Base-by-base conservation (phyloP, 768 basidiomycete genomes). In the Lentinula boryana region DNA sequence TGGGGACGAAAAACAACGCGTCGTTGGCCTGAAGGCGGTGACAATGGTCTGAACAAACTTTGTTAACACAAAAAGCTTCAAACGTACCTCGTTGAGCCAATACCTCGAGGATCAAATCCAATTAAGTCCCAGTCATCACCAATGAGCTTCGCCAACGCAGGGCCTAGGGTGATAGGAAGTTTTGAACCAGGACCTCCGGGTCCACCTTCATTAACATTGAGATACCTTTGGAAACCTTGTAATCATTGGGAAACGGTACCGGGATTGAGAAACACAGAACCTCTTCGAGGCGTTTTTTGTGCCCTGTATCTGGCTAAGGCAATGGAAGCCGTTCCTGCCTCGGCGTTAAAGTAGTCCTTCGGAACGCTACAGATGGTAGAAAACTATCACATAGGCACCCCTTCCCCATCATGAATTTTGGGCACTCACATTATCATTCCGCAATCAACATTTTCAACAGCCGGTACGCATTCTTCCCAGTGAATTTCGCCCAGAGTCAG, bases 21-120 rank as follows among this genome's bases (percentile, higher is more conserved):
- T 57, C 21, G 61, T 59, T 1, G 68, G 68, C 9, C 68, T 69
- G 13, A 10, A n/a, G 9, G 21, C 23, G 15, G 7, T 46, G 18
- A 21, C 27, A 27, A 27, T 27, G 27, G 27, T 27, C 27, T 27
- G 27, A 27, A 27, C 27, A 40, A 4, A 44, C 15, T 13, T 43
- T 1, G 23, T 4, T 18, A 31, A 5, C 4, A 48, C 13, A 3
- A 18, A 6, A 32, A 13, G 5, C 31, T 18, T 18, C 12, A 32
- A 8, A 46, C 64, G 9, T 40, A 66, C 68, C 54, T 63, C 1
- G 68, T 69, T 7, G 60, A 27, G 36, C 66, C 66, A 53, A 69
- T 66, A 2, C 66, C 70, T 49, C 71, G 63, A 21, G 69, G 70
- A 57, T 72, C 71, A 40, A 71, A 72, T 3, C 70, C 70, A 7